Conservation (phyloP, 2,329 filamentous ascomycete genomes). For the Microcyclosporella mali region DNA sequence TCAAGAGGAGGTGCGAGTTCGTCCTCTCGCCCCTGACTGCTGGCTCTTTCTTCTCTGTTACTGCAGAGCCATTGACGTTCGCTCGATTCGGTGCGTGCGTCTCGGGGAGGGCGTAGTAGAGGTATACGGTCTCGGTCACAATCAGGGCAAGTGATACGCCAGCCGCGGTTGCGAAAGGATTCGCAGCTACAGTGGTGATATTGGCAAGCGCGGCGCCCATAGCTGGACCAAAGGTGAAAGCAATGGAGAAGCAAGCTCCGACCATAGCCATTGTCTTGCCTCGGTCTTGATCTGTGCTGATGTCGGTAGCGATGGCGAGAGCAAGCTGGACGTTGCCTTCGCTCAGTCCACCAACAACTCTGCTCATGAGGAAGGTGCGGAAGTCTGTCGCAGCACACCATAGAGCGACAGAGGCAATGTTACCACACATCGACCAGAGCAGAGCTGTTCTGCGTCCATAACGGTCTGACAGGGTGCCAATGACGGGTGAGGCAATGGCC, state of each 20-base stretch:
- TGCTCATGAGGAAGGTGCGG: constrained; percentile 88
- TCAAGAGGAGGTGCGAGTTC: constrained; percentile 78
- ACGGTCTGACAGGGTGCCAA: constrained; percentile 79
- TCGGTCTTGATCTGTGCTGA: constrained; percentile 76
- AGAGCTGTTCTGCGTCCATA: constrained; percentile 83
- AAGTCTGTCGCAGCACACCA: constrained; percentile 95
- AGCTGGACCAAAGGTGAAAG: constrained; percentile 92
- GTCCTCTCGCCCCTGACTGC: constrained; percentile 48
- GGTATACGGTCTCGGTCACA: constrained; percentile 77
- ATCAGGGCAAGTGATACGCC: constrained; percentile 81
- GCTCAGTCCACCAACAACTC: constrained; percentile 84
- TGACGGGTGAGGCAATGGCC: constrained; percentile 84
- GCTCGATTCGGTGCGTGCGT: constrained; percentile 50
- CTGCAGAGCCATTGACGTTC: constrained; percentile 21
- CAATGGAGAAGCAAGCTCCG: constrained; percentile 91
- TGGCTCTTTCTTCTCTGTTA: constrained; percentile 18
- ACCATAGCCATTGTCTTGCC: constrained; percentile 94
- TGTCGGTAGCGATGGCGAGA: constrained; percentile 92
- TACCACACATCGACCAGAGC: constrained; percentile 85
- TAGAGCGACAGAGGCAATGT: constrained; percentile 84
- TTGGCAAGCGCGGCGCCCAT: constrained; percentile 80
- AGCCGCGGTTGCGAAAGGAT: constrained; percentile 90
- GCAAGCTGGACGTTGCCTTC: constrained; percentile 97
- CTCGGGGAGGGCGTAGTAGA: constrained; percentile 80
- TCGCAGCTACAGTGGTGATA: constrained; percentile 70